phyloP scores from a whole-genome alignment of 1,284 basidiomycete species.

The Papiliotrema fonsecae region DNA sequence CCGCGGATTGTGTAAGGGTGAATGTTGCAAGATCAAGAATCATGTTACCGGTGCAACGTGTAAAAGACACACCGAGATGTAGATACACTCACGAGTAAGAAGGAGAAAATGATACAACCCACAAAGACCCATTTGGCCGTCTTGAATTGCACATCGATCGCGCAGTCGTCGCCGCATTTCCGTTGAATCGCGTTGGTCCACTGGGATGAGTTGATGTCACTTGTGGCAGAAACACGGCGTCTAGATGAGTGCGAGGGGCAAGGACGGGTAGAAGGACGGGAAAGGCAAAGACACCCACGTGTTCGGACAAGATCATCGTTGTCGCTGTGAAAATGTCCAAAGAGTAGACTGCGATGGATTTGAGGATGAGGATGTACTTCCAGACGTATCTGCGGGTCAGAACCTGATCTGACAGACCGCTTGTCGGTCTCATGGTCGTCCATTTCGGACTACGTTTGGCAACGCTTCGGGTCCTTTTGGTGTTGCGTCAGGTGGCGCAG shows the following conservation, averaged over 20 bases:
- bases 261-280: neutral
- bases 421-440: too few species aligned
- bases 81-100: constrained; percentile 66
- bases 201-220: constrained; percentile 8
- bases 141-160: constrained; percentile 80
- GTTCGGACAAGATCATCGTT: constrained; percentile 86
- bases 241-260: neutral
- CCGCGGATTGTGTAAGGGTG: too few species aligned
- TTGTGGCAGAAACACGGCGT: constrained; percentile 3
- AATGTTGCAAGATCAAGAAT: too few species aligned
- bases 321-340: constrained; percentile 97
- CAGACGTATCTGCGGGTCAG: constrained; percentile 88
- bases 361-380: constrained; percentile 86
- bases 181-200: constrained; percentile 89
- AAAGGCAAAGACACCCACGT: constrained; percentile 35
- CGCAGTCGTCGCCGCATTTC: constrained; percentile 62
- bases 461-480: too few species aligned
- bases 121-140: constrained; percentile 95
- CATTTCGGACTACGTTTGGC: too few species aligned
- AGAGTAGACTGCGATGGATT: constrained; percentile 90
- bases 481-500: too few species aligned
- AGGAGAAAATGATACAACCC: constrained; percentile 96
- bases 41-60: neutral
- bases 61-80: neutral
- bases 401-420: too few species aligned